Conservation (phyloP, 495 filamentous ascomycete genomes). For the Staphylotrichum longicolle region DNA sequence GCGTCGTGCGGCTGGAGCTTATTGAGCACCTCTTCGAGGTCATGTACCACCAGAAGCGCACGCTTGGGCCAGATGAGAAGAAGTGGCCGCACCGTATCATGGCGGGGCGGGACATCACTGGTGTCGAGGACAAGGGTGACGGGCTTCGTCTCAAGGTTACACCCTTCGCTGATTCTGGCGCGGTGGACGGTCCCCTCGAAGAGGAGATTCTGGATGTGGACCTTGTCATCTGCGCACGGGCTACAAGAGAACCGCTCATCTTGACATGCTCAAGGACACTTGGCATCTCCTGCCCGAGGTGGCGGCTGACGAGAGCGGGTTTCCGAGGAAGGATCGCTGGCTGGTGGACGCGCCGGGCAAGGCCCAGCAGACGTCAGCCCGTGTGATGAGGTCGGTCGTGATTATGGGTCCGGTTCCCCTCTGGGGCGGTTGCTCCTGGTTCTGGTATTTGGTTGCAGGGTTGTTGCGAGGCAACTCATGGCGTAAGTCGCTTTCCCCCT, state of each 20-base stretch:
- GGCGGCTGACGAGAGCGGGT: constrained; percentile 5
- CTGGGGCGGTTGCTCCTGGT: constrained; percentile 60
- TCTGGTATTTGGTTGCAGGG: constrained; percentile 92
- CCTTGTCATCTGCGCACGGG: constrained; percentile 81
- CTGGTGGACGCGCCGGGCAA: constrained; percentile 31
- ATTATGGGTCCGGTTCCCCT: constrained; percentile 73
- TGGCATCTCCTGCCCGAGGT: constrained; percentile 59
- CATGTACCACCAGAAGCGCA: constrained; percentile 79
- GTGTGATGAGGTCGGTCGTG: constrained; percentile 46
- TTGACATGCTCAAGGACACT: constrained; percentile 67
- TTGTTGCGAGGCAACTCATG: constrained; percentile 89
- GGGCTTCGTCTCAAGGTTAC: constrained; percentile 41
- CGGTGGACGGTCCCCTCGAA: constrained; percentile 33
- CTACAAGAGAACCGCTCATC: constrained; percentile 75
- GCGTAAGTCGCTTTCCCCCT: constrained; percentile 55
- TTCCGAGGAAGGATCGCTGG: constrained; percentile 30
- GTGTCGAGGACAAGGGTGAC: constrained; percentile 50
- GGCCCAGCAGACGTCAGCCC: constrained; percentile 16
- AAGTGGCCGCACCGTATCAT: constrained; percentile 81
- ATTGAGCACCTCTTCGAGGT: constrained; percentile 83
- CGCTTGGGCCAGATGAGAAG: constrained; percentile 59
- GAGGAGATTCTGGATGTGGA: constrained; percentile 68
- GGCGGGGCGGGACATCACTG: constrained; percentile 59
- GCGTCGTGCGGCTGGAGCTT: constrained; percentile 82
- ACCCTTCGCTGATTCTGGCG: constrained; percentile 39